Base-by-base conservation (phyloP, 331 rosid species). In the Spiraea crenata region DNA sequence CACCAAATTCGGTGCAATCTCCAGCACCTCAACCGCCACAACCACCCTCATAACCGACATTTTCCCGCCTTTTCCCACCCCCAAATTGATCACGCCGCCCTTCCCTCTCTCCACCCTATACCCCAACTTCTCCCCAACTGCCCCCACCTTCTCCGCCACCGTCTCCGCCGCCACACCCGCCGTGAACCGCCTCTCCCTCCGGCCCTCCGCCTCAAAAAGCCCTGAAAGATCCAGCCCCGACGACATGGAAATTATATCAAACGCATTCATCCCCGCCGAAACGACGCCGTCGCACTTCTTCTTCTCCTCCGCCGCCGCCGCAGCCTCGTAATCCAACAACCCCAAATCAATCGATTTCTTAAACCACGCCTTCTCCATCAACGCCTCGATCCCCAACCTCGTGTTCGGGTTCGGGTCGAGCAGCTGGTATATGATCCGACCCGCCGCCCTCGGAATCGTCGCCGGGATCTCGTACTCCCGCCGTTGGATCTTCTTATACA, bases 141-240 rank as follows among this genome's bases (percentile, higher is more conserved):
- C 95, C 67, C 80, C 82, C 76, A 89, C 93, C 66, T 72, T 89
- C 73, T 81, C 97, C 65, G 80, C 82, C 74, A 89, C 89, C 31
- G 8, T 68, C 16, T 49, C 90, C 70, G 77, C 57, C 2, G 71
- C 46, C 38, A 68, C 80, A 2, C 58, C 81, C 17, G 92, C 79
- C 1, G 85, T 89, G 67, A 93, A 93, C 69, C 92, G 57, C 83
- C 78, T 83, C 78, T 87, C 93, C 38, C 60, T 80, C 71, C 67
- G 56, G n/a, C 35, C n/a, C n/a, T 46, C 74, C 65, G 74, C 48
- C 79, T 89, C 96, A 5, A 93, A 87, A 60, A 93, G 63, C 52
- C 99, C 92, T 9, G 95, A 85, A 64, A 93, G 65, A 40, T 93
- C 86, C 84, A 93, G 50, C 51, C 97, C 99, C 42, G 99, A 86